Percentiles rank a stretch among this genome's conserved stretches.
Evolutionary conservation across 2,329 filamentous ascomycete species (phyloP).

Genomic region (Nemania sp.): DNA sequence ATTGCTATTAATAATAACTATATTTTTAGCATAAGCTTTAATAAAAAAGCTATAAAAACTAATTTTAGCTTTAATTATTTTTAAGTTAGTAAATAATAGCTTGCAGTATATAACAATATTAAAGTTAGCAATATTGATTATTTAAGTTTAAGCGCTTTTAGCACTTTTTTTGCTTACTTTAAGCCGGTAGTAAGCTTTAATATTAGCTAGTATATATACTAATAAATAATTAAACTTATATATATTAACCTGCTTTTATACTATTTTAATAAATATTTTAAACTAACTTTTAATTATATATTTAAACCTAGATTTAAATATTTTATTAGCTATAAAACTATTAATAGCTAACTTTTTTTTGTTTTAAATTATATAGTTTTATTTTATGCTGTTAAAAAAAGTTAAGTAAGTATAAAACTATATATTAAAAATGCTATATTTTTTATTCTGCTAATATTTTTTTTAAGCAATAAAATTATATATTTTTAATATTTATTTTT

Average conservation of each 20-base stretch:
- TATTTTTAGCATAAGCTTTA: background rate
- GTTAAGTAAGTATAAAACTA: background rate
- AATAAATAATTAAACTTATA: constrained; percentile 5
- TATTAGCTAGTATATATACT: background rate
- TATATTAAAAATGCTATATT: background rate
- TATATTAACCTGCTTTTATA: background rate
- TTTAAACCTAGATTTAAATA: background rate
- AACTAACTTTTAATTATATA: background rate
- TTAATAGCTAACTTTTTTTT: constrained; percentile 3
- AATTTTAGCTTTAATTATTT: constrained; percentile 3
- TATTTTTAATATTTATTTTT: constrained; percentile 11
- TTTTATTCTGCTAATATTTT: background rate
- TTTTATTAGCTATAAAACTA: background rate
- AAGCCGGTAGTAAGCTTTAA: background rate
- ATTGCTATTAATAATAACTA: background rate
- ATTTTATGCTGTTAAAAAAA: constrained; percentile 1
- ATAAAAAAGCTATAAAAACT: background rate
- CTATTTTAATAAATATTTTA: background rate
- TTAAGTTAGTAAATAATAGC: background rate
- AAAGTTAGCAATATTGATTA: background rate
- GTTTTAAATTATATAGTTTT: constrained; percentile 2
- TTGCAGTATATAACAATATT: background rate
- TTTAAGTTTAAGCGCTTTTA: constrained; percentile 1
- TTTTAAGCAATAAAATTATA: background rate
- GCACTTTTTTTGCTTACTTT: background rate